These are phyloP conservation scores for Pseudozyma pruni DNA, from an alignment of 1,284 basidiomycete species.

Conservation along the genomic window DNA sequence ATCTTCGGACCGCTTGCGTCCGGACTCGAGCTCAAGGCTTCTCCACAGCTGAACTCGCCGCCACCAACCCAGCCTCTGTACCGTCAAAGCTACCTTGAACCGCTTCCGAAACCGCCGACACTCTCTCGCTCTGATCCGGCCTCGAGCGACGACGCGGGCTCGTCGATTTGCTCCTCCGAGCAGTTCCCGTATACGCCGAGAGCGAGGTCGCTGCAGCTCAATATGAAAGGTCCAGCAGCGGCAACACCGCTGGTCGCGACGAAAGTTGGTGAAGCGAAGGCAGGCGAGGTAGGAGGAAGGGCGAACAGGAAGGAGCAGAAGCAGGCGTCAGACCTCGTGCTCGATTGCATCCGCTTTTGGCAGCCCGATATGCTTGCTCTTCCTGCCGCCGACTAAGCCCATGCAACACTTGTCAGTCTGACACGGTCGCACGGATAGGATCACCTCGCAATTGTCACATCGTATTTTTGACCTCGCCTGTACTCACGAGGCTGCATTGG, in stretches of 20 bases:
- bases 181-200: conserved; percentile 13
- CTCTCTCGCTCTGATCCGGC: conserved; percentile 3
- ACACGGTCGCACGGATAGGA: too few relatives aligned
- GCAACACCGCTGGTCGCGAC: neutral
- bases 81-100: conserved; percentile 17
- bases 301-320: conserved; percentile 7
- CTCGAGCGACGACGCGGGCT: conserved; percentile 21
- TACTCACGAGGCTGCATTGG: too few relatives aligned
- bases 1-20: conserved; percentile 25
- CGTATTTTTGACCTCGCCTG: too few relatives aligned
- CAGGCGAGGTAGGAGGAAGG: neutral
- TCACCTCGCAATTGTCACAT: too few relatives aligned
- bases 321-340: conserved; percentile 23
- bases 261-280: neutral
- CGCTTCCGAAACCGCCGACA: conserved; percentile 5
- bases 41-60: neutral
- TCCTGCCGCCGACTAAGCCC: neutral
- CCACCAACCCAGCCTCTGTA: conserved; percentile 18
- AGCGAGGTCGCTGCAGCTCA: conserved; percentile 10
- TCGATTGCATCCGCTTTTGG: conserved; percentile 37
- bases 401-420: too few relatives aligned
- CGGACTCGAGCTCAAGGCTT: conserved; percentile 19
- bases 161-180: neutral
- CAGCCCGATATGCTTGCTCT: conserved; percentile 19
- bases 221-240: neutral